Evolutionary conservation across 2,329 filamentous ascomycete species (phyloP).

Genomic region (Aspergillus sp.): DNA sequence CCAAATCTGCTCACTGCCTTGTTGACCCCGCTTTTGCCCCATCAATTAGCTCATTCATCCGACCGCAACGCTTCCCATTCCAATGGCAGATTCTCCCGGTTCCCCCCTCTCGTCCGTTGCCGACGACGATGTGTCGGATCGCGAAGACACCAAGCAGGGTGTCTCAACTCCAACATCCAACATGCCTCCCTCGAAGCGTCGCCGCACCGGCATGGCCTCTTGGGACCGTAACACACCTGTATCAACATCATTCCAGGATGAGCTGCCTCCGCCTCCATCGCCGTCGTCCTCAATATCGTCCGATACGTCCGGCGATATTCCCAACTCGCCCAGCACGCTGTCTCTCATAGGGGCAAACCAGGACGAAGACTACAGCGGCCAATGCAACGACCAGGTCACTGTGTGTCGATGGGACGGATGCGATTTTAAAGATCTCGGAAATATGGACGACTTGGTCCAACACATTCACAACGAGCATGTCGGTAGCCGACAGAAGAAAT

Average conservation of each 20-base stretch:
- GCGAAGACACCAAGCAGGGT: slow-evolving; percentile 56
- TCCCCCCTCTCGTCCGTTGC: slow-evolving; percentile 66
- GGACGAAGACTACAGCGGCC: slow-evolving; percentile 67
- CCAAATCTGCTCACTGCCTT: neutral
- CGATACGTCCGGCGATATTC: slow-evolving; percentile 84
- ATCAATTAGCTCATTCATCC: slow-evolving; percentile 6
- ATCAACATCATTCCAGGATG: slow-evolving; percentile 42
- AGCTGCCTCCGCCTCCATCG: slow-evolving; percentile 41
- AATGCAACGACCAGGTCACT: slow-evolving; percentile 71
- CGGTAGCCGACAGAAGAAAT: slow-evolving; percentile 89
- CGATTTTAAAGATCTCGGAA: slow-evolving; percentile 66
- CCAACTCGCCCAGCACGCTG: slow-evolving; percentile 63
- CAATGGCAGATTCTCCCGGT: slow-evolving; percentile 57
- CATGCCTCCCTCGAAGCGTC: slow-evolving; percentile 50
- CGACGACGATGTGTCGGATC: slow-evolving; percentile 59
- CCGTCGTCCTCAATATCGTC: slow-evolving; percentile 75
- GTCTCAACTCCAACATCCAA: slow-evolving; percentile 46
- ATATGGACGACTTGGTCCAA: slow-evolving; percentile 79
- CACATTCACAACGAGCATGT: slow-evolving; percentile 94
- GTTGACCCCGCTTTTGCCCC: slow-evolving; percentile 4
- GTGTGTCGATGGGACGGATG: slow-evolving; percentile 78
- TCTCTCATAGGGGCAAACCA: slow-evolving; percentile 42
- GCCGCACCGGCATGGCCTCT: slow-evolving; percentile 44
- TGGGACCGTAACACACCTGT: slow-evolving; percentile 54
- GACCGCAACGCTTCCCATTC: slow-evolving; percentile 7